phyloP scores from a whole-genome alignment of 2,329 filamentous ascomycete genomes.

The Cladosporium oxysporum region DNA sequence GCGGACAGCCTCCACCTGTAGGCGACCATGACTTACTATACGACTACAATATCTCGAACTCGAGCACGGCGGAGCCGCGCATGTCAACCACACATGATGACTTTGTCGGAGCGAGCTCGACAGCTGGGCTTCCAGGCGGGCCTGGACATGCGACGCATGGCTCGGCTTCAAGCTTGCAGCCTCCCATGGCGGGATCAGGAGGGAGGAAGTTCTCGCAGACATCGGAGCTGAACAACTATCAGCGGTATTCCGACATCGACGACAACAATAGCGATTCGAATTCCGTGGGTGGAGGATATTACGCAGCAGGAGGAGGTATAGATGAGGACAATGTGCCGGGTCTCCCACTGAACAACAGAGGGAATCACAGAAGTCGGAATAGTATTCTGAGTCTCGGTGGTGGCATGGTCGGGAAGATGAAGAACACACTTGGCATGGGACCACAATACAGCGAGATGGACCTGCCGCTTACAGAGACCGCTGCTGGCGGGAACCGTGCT shows the following conservation, averaged over 20 bases:
- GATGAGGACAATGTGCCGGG: constrained; percentile 57
- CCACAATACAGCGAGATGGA: constrained; percentile 96
- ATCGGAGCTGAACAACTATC: constrained; percentile 82
- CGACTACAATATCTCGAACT: constrained; percentile 70
- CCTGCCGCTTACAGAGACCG: constrained; percentile 82
- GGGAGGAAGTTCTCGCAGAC: constrained; percentile 67
- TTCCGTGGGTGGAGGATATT: constrained; percentile 58
- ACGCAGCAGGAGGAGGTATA: constrained; percentile 64
- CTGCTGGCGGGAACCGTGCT: constrained; percentile 47
- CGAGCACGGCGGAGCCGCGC: constrained; percentile 64
- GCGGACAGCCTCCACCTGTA: constrained; percentile 74
- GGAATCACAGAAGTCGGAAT: constrained; percentile 65
- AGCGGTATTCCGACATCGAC: constrained; percentile 87
- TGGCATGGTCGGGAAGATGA: constrained; percentile 81
- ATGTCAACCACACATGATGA: constrained; percentile 93
- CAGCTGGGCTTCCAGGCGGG: constrained; percentile 46
- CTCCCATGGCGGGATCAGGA: constrained; percentile 41
- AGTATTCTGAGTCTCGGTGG: constrained; percentile 86
- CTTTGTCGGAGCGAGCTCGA: constrained; percentile 70
- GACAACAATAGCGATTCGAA: constrained; percentile 47
- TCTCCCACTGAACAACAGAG: constrained; percentile 54
- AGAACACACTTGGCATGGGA: constrained; percentile 87
- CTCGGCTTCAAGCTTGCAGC: constrained; percentile 34
- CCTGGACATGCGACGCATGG: constrained; percentile 42
- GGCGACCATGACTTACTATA: constrained; percentile 79